Base-by-base conservation (phyloP, 2,329 filamentous ascomycete genomes). In the Elsinoe australis region DNA sequence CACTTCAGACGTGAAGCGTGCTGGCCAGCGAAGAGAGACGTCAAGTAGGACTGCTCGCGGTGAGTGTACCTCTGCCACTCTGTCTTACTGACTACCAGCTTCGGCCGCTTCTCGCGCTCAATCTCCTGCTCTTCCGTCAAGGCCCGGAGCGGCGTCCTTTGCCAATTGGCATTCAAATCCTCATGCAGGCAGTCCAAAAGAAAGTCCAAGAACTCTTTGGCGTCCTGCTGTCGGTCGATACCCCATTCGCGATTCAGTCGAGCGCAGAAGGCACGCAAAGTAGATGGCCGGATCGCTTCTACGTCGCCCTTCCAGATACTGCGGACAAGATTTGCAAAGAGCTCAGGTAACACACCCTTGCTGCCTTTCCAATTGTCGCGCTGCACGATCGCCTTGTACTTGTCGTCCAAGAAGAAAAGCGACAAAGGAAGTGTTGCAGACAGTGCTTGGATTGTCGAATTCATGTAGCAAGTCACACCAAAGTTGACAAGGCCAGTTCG, bases 161-260 rank as follows among this genome's bases (percentile, higher is more conserved):
- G 71, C 70, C 79, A 84, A 22, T 76, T 74, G 5, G 73, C 66
- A 61, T 95, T 94, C 4, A 94, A 81, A 65, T 98, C 92, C 60
- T 92, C 85, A 56, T 90, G 83, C 9, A 96, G 72, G 55, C 84
- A 82, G 47, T 86, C 81, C 29, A 94, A 74, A 19, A 95, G 65
- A 60, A 94, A 95, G 36, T 81, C 80, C 55, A 90, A 81, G 56
- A 94, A 94, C 59, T 96, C 92, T 55, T 89, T 85, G 1, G 88
- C 84, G 60, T 98, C 92, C 66, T 96, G 92, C 61, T 96, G 90
- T 42, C 79, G 71, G 18, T 74, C 72, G 32, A 86, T 82, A 10
- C 82, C 85, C 69, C 88, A 92, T 55, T 78, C 73, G 5, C 76
- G 72, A 50, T 78, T 78, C 54, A 82, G 67, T 14, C 78, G 73